Evolutionary conservation across 208 protist genomes (phyloP), one percentile per base, ranked within the genome.

Genomic region (Porcisia deanei): DNA sequence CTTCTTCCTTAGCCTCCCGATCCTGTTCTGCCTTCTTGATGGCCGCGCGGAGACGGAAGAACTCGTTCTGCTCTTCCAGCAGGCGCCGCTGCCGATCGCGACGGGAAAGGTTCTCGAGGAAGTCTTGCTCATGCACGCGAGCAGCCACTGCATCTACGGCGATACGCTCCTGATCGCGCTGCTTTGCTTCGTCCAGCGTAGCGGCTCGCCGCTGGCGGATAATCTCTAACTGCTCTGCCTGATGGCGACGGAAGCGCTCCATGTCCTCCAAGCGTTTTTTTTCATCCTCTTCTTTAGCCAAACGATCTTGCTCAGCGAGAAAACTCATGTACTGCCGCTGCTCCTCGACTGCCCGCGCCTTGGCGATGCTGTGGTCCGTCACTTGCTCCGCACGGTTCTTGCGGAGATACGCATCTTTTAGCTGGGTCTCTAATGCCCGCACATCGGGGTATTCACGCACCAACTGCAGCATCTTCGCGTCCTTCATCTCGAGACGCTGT

Each of bases 391-490:
- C 80, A n/a, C 91, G 88, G n/a, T 82, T 85, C 76, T 94, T 94
- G 47, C 86, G 88, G 70, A 93, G 81, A 65, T 93, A 85, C 30
- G 94, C 94, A 69, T 93, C 83, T 69, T 90, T 91, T 52, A 98
- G 79, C 77, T 83, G 76, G 55, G 82, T 60, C 76, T 96, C 86
- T 54, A 98, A 75, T 43, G 92, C 81, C n/a, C 91, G 90, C 57
- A 98, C 83, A 76, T 95, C 88, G 0, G 92, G 92, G 63, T 86
- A 90, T n/a, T 90, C 77, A 25, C 89, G 82, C 16, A 88, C 92
- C 4, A 96, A 83, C 81, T 96, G 94, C 30, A 96, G 79, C 91
- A 95, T 98, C 81, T 98, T 98, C n/a, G 80, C 82, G 64, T 97
- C 91, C 68, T 88, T 83, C 37, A 93, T 10, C 58, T 95, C 88